These are phyloP conservation scores for Tinospora cordifolia DNA, from an alignment of 164 flowering plant genomes.

Conservation along the genomic window DNA sequence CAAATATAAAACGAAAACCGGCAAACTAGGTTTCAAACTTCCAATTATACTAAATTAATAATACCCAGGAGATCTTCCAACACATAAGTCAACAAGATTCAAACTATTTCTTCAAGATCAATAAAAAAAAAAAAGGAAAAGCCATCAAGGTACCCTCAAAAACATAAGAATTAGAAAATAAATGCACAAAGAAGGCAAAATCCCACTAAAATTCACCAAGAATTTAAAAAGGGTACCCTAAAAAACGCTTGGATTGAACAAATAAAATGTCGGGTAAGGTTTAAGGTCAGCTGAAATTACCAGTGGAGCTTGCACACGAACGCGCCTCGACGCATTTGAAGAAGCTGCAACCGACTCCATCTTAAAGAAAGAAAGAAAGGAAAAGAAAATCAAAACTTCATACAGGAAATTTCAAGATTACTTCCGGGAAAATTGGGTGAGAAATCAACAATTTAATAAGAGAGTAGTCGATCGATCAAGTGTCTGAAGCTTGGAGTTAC, in stretches of 20 bases:
- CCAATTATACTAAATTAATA: not conserved
- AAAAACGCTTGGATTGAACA: not conserved
- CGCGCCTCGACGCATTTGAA: slow-evolving; percentile 49
- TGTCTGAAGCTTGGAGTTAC: slow-evolving; percentile 1
- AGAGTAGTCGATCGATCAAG: slow-evolving; percentile 15
- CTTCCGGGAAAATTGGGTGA: not conserved
- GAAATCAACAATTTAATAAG: slow-evolving; percentile 2
- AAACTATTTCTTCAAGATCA: not conserved
- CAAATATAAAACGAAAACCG: slow-evolving; percentile 11
- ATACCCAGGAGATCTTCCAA: not conserved
- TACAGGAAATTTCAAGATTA: not conserved
- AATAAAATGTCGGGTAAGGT: not conserved
- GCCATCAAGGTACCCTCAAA: too few relatives aligned
- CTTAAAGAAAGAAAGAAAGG: slow-evolving; percentile 19
- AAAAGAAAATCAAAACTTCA: not conserved
- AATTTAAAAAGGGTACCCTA: slow-evolving; percentile 1
- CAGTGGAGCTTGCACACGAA: slow-evolving; percentile 77
- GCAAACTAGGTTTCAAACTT: not conserved
- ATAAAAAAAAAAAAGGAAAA: too few relatives aligned
- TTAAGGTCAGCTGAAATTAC: slow-evolving; percentile 29
- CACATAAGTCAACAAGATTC: not conserved
- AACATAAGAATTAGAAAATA: not conserved
- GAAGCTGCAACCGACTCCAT: slow-evolving; percentile 49
- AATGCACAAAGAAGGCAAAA: not conserved
- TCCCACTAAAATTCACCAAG: not conserved